These are phyloP conservation scores for Viola odorata DNA, from an alignment of 345 rosid species.

Conservation along the genomic window DNA sequence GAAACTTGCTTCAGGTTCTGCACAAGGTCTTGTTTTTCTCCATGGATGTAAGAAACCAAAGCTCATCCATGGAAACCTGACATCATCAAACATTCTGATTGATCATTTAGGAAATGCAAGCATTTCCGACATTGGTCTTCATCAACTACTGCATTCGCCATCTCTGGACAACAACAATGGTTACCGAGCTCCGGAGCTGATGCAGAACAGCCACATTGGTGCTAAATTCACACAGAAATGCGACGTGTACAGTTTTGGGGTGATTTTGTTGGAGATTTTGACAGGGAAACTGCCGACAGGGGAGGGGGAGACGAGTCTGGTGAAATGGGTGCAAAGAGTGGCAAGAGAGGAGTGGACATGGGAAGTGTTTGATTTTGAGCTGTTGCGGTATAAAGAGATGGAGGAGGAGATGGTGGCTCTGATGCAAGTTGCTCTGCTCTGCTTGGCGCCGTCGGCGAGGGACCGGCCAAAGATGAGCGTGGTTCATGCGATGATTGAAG, in stretches of 20 bases:
- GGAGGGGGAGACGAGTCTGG: slow-evolving; percentile 33
- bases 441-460: slow-evolving; percentile 35
- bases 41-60: slow-evolving; percentile 26
- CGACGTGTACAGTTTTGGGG: slow-evolving; percentile 42
- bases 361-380: slow-evolving; percentile 44
- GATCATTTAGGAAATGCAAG: slow-evolving; percentile 27
- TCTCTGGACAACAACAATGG: slow-evolving; percentile 9
- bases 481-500: slow-evolving; percentile 34
- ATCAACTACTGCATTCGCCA: slow-evolving; percentile 26
- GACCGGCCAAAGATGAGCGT: slow-evolving; percentile 39
- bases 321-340: slow-evolving; percentile 34
- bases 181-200: slow-evolving; percentile 32
- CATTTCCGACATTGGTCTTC: slow-evolving; percentile 32
- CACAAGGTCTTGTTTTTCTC: slow-evolving; percentile 36
- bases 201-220: slow-evolving; percentile 7
- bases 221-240: slow-evolving; percentile 26
- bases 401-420: slow-evolving; percentile 37
- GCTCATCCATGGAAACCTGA: slow-evolving; percentile 37
- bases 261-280: slow-evolving; percentile 35
- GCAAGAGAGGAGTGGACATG: slow-evolving; percentile 21
- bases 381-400: slow-evolving; percentile 25
- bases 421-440: slow-evolving; percentile 37
- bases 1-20: slow-evolving; percentile 35
- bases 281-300: slow-evolving; percentile 32
- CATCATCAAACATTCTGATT: slow-evolving; percentile 34